phyloP scores from a whole-genome alignment of 495 filamentous ascomycete species.

The Hypoxylon fragiforme region DNA sequence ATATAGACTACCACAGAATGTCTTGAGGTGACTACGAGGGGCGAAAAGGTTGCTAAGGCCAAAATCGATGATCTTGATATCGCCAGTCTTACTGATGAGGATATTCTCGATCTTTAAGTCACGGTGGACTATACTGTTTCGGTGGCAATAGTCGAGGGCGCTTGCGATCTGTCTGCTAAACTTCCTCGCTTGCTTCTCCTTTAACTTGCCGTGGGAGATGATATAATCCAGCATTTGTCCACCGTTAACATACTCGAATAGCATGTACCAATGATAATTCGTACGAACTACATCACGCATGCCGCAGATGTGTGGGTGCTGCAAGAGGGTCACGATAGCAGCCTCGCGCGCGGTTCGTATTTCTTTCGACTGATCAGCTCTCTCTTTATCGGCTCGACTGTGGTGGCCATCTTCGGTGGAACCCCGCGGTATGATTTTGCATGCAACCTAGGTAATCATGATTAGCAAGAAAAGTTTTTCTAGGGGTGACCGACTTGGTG shows the following conservation, averaged over 20 bases:
- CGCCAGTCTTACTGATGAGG: constrained; percentile 96
- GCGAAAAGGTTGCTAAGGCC: constrained; percentile 96
- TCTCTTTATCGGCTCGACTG: constrained; percentile 76
- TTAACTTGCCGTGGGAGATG: constrained; percentile 94
- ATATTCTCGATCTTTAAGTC: constrained; percentile 99
- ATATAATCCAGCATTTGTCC: constrained; percentile 99
- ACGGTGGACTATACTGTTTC: constrained; percentile 97
- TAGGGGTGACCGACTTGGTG: constrained; percentile 1
- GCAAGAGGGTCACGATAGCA: constrained; percentile 91
- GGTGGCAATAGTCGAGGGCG: constrained; percentile 97
- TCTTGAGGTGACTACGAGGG: constrained; percentile 84
- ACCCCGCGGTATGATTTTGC: constrained; percentile 94
- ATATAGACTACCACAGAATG: constrained; percentile 96
- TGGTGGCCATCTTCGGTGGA: constrained; percentile 77
- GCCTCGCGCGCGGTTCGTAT: constrained; percentile 94
- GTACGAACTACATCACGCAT: constrained; percentile 95
- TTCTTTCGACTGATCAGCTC: constrained; percentile 94
- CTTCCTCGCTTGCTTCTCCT: constrained; percentile 98
- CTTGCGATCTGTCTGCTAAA: constrained; percentile 97
- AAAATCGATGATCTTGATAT: constrained; percentile 99
- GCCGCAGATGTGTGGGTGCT: constrained; percentile 95
- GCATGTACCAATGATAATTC: constrained; percentile 99
- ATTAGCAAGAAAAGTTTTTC: constrained; percentile 16
- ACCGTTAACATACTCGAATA: constrained; percentile 99
- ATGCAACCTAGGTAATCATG: constrained; percentile 68